These are phyloP conservation scores for Craterostigma plantagineum DNA, from an alignment of 257 asterid genomes.

Conservation along the genomic window DNA sequence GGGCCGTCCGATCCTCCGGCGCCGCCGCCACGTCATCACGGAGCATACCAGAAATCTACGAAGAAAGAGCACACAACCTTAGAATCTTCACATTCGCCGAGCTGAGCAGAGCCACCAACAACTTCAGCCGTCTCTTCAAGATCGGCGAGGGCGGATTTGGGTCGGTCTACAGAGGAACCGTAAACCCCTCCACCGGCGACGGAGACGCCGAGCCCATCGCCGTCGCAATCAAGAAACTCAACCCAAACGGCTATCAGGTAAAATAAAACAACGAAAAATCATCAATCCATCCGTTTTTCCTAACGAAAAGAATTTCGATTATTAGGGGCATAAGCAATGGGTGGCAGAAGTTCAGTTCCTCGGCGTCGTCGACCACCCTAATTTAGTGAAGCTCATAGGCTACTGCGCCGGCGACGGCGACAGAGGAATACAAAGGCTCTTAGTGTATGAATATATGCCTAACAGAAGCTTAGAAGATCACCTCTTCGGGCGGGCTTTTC, in stretches of 20 bases:
- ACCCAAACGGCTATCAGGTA: constrained; percentile 44
- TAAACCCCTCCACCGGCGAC: constrained; percentile 28
- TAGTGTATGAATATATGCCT: constrained; percentile 1
- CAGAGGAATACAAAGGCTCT: not conserved
- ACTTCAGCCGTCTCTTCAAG: constrained; percentile 30
- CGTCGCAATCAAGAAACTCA: constrained; percentile 51
- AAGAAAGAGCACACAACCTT: constrained; percentile 32
- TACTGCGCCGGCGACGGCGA: not conserved
- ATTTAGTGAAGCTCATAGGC: not conserved
- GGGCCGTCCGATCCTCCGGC: constrained; percentile 24
- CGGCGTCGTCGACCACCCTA: not conserved
- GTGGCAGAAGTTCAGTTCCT: constrained; percentile 1
- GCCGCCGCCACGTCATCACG: constrained; percentile 23
- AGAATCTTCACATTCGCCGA: constrained; percentile 40
- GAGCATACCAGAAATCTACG: constrained; percentile 28
- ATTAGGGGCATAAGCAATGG: constrained; percentile 3
- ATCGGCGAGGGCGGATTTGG: constrained; percentile 66
- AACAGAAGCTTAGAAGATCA: not conserved
- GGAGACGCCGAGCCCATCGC: constrained; percentile 24
- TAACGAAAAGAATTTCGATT: too few relatives aligned
- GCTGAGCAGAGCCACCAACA: constrained; percentile 34
- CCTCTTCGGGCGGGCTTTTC: not conserved
- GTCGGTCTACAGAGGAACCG: constrained; percentile 29
- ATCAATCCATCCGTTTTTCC: not conserved
- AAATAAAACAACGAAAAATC: too few relatives aligned